Percentiles rank a stretch among this genome's conserved stretches.
These are phyloP conservation scores for Fusarium odoratissimum DNA, from an alignment of 2,329 filamentous ascomycete species.

Conservation along the genomic window DNA sequence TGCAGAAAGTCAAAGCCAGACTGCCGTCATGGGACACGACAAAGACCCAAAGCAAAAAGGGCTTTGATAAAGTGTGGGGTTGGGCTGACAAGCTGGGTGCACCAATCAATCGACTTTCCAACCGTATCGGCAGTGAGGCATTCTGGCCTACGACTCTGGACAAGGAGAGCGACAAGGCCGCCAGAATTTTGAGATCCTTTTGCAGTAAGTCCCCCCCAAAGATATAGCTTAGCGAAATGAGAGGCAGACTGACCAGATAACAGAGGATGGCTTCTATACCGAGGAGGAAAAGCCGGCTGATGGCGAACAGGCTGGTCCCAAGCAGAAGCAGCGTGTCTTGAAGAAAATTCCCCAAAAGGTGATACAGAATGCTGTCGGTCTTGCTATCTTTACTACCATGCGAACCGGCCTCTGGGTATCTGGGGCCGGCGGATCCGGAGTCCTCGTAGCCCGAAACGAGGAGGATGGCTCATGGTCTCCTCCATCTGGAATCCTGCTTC, in stretches of 20 bases:
- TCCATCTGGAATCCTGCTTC: constrained; percentile 82
- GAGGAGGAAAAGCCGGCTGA: constrained; percentile 46
- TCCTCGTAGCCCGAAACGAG: constrained; percentile 68
- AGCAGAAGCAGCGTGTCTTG: constrained; percentile 58
- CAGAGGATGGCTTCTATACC: constrained; percentile 65
- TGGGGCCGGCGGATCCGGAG: constrained; percentile 73
- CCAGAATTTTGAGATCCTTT: constrained; percentile 84
- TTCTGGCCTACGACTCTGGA: constrained; percentile 90
- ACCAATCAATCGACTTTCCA: constrained; percentile 82
- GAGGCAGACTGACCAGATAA: not conserved
- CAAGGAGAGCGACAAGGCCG: constrained; percentile 90
- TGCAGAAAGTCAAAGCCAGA: constrained; percentile 51
- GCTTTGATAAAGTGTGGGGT: constrained; percentile 79
- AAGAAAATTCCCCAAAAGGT: constrained; percentile 67
- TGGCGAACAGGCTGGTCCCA: constrained; percentile 47
- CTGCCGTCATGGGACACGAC: constrained; percentile 64
- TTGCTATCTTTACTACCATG: constrained; percentile 79
- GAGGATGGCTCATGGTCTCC: constrained; percentile 79
- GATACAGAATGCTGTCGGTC: constrained; percentile 72
- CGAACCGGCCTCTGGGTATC: constrained; percentile 74
- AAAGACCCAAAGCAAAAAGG: constrained; percentile 68
- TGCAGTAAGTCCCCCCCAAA: constrained; percentile 70
- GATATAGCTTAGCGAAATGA: rapidly evolving
- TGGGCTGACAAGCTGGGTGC: constrained; percentile 66
- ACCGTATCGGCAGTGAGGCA: constrained; percentile 82